These are phyloP conservation scores for Kwoniella sp. DNA, from an alignment of 768 basidiomycete species.

Conservation along the genomic window DNA sequence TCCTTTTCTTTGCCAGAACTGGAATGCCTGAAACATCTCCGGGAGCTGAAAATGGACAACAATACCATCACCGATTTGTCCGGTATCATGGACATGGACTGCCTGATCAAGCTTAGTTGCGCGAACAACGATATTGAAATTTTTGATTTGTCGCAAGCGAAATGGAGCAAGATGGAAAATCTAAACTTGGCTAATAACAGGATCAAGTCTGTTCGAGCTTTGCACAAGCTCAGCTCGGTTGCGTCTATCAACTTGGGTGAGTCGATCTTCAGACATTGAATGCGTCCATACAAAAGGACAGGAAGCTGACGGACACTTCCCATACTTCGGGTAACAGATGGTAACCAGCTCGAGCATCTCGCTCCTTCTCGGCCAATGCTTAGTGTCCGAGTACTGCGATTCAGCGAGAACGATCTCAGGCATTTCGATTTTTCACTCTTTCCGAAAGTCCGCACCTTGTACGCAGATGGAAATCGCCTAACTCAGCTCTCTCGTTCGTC, in stretches of 20 bases:
- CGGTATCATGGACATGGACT: conserved; percentile 76
- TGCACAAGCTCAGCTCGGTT: conserved; percentile 61
- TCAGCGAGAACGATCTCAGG: conserved; percentile 77
- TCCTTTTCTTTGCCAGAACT: conserved; percentile 65
- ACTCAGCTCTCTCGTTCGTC: conserved; percentile 26
- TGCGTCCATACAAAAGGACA: conserved; percentile 1
- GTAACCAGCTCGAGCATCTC: conserved; percentile 68
- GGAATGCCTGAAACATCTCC: conserved; percentile 76
- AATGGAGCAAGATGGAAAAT: conserved; percentile 67
- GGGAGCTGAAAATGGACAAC: conserved; percentile 85
- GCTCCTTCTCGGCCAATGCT: conserved; percentile 59
- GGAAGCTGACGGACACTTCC: conserved; percentile 3
- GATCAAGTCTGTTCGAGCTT: conserved; percentile 64
- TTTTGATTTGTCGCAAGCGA: conserved; percentile 59
- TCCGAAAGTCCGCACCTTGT: conserved; percentile 79
- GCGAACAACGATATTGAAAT: conserved; percentile 70
- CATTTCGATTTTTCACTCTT: conserved; percentile 66
- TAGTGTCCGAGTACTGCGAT: conserved; percentile 76
- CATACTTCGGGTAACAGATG: conserved; percentile 60
- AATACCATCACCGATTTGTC: conserved; percentile 75
- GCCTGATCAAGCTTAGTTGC: conserved; percentile 79
- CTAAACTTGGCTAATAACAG: conserved; percentile 78
- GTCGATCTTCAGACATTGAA: conserved; percentile 52
- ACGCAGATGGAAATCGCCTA: conserved; percentile 78
- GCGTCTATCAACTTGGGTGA: conserved; percentile 79